Evolutionary conservation across 1,139 yeast genomes (phyloP), one percentile per base, ranked within the genome.

Genomic region (Saccharomyces hybrid): DNA sequence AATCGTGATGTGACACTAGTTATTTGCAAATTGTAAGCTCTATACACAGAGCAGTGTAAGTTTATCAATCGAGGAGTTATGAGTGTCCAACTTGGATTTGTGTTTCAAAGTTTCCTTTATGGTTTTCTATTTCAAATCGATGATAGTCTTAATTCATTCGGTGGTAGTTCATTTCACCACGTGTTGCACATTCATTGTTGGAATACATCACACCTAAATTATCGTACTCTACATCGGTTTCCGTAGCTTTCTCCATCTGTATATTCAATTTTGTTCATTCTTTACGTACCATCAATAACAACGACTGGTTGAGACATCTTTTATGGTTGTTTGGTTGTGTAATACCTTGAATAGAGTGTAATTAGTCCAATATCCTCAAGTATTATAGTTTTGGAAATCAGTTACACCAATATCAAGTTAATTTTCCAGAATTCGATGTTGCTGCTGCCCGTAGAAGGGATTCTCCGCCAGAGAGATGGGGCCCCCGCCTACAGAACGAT

Each of bases 271-370:
- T 19, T 3, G 9, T 16, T 8, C 19, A 24, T 38, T 42, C n/a
- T 47, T 12, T 52, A 78, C 82, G 72, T 78, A 78, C 95, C 96
- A 81, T 88, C 96, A 83, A 88, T 85, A 78, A 89, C 96, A 82
- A 89, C 88, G 82, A 89, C 96, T 80, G 95, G 91, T 82, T 88
- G 44, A 81, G 93, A 86, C 96, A 88, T 88, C 75, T 77, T 66
- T 65, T 59, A 60, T 59, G 60, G 61, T 62, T 61, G 63, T 63
- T 60, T 61, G 60, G 52, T 55, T 53, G 46, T 47, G 21, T 44
- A 44, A 38, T 38, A 38, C 44, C 44, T 38, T 38, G 11, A 4
- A 11, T 28, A 12, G 11, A 38, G 19, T 38, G 24, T 4, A 38
- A 12, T 38, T 4, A 16, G 44, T 34, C n/a, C 12, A 16, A 38